Percentiles rank a stretch among this genome's conserved stretches.
Conservation (phyloP, 2,329 filamentous ascomycete species). For the Scytalidium sp. region DNA sequence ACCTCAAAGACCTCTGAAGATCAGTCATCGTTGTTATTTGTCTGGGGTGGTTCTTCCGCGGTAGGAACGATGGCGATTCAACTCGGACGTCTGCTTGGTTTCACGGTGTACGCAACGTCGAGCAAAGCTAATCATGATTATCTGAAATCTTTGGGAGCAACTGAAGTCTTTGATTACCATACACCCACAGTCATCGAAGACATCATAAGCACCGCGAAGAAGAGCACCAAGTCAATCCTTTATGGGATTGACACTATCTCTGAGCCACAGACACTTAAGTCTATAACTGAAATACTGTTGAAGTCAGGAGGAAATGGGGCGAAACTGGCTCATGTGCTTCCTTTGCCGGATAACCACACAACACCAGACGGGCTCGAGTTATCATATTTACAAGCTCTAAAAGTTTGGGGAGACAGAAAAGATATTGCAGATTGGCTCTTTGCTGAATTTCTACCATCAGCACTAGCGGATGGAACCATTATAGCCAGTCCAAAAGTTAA, state of each 20-base stretch:
- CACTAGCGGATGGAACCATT: conserved; percentile 9
- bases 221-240: conserved; percentile 34
- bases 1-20: neutral
- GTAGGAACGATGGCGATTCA: conserved; percentile 41
- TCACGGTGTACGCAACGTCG: conserved; percentile 40
- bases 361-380: conserved; percentile 10
- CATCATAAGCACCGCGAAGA: conserved; percentile 33
- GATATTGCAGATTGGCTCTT: neutral
- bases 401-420: neutral
- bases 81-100: conserved; percentile 28
- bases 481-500: conserved; percentile 11
- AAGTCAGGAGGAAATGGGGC: neutral
- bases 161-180: conserved; percentile 41
- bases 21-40: conserved; percentile 19
- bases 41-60: conserved; percentile 41
- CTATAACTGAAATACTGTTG: neutral
- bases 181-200: conserved; percentile 7
- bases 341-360: conserved; percentile 1
- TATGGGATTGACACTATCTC: conserved; percentile 36
- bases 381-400: neutral
- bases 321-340: conserved; percentile 6
- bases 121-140: conserved; percentile 30
- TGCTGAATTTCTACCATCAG: conserved; percentile 2
- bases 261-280: conserved; percentile 4
- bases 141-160: conserved; percentile 37